Evolutionary conservation across 176 grass and related monocot species (phyloP), one percentile per base, ranked within the genome.

Genomic region (Carex myosuroides): DNA sequence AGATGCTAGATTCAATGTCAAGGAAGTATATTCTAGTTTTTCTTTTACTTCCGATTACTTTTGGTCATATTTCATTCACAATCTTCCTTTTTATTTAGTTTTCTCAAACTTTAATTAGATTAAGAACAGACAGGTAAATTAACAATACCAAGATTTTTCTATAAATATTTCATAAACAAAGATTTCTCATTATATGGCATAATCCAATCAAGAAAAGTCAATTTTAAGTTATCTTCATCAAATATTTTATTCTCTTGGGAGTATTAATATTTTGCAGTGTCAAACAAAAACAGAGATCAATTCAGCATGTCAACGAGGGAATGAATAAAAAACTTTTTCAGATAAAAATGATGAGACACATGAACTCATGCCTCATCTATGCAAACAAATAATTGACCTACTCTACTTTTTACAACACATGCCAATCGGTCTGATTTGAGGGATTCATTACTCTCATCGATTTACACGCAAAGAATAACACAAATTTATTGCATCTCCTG

Each of bases 301-400:
- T 13, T 77, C n/a, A 68, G 26, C 80, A 68, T n/a, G 80, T 68
- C 80, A 83, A 83, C 33, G 20, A 68, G 16, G 21, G 60, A 83
- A 68, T 83, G 39, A 54, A 52, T 83, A 30, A 26, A 26, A 44
- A 10, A 21, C 62, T 83, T 83, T 83, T 54, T 83, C 41, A 83
- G 61, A 68, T 83, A 46, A 82, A 83, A 83, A 83, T 83, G 62
- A 48, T 81, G 57, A 54, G 63, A 33, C 20, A 55, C 35, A 67
- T 20, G 14, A 22, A 82, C 46, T 66, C 60, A 83, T 83, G 60
- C 42, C 80, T 83, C 80, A 44, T 65, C 80, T 83, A 83, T 52
- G 37, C 80, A 52, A 83, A 54, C 61, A 53, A 83, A 83, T 83
- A 22, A 83, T 83, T 83, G 80, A 46, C 80, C 80, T 83, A 68